These are phyloP conservation scores for Coemansia sp. DNA, from an alignment of 192 early-diverging fungal genomes.

Conservation along the genomic window DNA sequence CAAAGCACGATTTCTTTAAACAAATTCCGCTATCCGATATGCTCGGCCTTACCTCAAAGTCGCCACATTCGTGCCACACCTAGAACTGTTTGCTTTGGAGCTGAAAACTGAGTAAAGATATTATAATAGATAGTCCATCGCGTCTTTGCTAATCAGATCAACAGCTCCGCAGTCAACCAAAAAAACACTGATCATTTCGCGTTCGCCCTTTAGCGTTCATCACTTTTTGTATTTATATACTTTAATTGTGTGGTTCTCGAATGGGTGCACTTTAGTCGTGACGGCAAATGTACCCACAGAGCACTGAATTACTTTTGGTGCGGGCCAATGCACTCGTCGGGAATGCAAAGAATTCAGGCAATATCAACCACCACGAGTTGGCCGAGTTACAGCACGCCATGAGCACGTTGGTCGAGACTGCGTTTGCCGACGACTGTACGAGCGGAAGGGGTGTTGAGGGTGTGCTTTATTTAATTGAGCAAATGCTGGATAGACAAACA, in stretches of 20 bases:
- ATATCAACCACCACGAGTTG: not conserved
- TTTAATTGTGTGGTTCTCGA: not conserved
- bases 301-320: conserved; percentile 1
- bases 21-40: too few species aligned
- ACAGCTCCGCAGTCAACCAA: too few species aligned
- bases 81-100: too few species aligned
- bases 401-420: conserved; percentile 11
- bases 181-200: conserved; percentile 86
- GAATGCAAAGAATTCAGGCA: not conserved
- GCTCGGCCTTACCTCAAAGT: too few species aligned
- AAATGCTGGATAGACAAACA: conserved; percentile 7
- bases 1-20: too few species aligned
- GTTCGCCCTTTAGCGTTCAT: conserved; percentile 72
- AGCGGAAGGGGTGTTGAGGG: conserved; percentile 7
- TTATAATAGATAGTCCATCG: too few species aligned
- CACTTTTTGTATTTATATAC: not conserved
- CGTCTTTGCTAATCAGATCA: too few species aligned
- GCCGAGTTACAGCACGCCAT: conserved; percentile 16
- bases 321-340: conserved; percentile 14
- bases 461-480: conserved; percentile 12
- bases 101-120: too few species aligned
- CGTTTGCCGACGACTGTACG: conserved; percentile 11
- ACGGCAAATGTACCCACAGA: conserved; percentile 11
- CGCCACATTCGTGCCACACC: too few species aligned
- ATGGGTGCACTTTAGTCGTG: not conserved